phyloP scores from a whole-genome alignment of 768 basidiomycete genomes.

The Panaeolus cyanescens region DNA sequence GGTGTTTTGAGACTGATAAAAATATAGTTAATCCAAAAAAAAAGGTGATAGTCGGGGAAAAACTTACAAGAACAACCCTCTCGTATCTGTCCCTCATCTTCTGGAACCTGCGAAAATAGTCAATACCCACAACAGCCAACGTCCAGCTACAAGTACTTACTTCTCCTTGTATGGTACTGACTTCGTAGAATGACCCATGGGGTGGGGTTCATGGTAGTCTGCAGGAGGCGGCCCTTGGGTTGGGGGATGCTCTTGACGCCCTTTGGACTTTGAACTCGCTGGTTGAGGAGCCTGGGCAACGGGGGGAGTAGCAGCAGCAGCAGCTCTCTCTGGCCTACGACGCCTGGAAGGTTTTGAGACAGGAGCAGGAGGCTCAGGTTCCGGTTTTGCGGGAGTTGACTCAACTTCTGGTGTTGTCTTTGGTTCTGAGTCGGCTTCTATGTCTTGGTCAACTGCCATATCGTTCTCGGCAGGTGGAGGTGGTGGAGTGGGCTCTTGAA shows the following conservation, averaged over 20 bases:
- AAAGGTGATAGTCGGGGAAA: neutral
- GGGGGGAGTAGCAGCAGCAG: neutral
- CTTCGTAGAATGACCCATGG: constrained; percentile 14
- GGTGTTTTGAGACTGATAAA: constrained; percentile 35
- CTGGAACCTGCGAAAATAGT: constrained; percentile 39
- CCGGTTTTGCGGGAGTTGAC: neutral
- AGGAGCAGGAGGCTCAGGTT: neutral
- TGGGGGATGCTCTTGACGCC: neutral
- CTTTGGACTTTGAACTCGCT: neutral
- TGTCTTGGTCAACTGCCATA: neutral
- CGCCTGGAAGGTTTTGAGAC: neutral
- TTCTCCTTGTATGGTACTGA: constrained; percentile 32
- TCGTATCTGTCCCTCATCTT: constrained; percentile 48
- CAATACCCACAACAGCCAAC: neutral
- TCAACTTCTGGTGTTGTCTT: neutral
- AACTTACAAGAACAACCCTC: constrained; percentile 40
- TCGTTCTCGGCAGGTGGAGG: neutral
- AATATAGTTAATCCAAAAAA: neutral
- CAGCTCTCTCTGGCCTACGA: neutral
- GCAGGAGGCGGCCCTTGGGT: neutral
- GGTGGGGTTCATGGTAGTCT: neutral
- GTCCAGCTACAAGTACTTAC: constrained; percentile 13
- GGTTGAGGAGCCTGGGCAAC: neutral
- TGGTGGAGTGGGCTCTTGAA: neutral
- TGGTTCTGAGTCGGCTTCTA: neutral